phyloP scores from a whole-genome alignment of 192 early-diverging fungal genomes.

The Coemansia reversa region DNA sequence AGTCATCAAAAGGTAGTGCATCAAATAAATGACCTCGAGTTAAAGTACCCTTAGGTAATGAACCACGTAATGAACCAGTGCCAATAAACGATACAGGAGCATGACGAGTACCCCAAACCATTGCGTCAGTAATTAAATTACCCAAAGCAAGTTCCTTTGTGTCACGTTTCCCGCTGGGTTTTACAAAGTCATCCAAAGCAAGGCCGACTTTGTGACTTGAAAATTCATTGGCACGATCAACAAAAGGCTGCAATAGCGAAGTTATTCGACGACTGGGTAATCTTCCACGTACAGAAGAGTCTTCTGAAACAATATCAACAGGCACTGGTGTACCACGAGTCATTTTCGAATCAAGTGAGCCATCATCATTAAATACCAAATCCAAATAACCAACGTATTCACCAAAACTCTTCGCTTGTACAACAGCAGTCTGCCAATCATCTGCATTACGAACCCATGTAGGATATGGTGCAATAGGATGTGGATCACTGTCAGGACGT shows the following conservation, averaged over 20 bases:
- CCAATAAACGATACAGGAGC: slow-evolving; percentile 59
- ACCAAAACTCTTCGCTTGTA: slow-evolving; percentile 71
- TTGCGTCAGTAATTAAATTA: slow-evolving; percentile 65
- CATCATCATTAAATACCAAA: slow-evolving; percentile 61
- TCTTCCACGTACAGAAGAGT: slow-evolving; percentile 56
- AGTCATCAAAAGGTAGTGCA: slow-evolving; percentile 67
- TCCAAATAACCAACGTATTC: slow-evolving; percentile 69
- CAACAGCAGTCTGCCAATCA: slow-evolving; percentile 68
- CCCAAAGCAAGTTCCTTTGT: slow-evolving; percentile 62
- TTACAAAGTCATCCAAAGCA: slow-evolving; percentile 47
- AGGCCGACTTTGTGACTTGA: slow-evolving; percentile 46
- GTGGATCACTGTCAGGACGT: neutral
- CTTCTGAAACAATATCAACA: slow-evolving; percentile 55
- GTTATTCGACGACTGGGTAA: slow-evolving; percentile 14
- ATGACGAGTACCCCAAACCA: slow-evolving; percentile 47
- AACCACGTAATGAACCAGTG: slow-evolving; percentile 63
- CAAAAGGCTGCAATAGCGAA: slow-evolving; percentile 22
- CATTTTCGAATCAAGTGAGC: slow-evolving; percentile 54
- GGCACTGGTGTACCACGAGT: slow-evolving; percentile 62
- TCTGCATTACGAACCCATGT: slow-evolving; percentile 54
- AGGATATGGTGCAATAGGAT: slow-evolving; percentile 62
- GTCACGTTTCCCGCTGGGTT: slow-evolving; percentile 39
- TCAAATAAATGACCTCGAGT: slow-evolving; percentile 59
- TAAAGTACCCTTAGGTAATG: slow-evolving; percentile 57
- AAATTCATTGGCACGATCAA: slow-evolving; percentile 18